phyloP scores from a whole-genome alignment of 139 green algal species.

The Astrephomene gubernaculifera region DNA sequence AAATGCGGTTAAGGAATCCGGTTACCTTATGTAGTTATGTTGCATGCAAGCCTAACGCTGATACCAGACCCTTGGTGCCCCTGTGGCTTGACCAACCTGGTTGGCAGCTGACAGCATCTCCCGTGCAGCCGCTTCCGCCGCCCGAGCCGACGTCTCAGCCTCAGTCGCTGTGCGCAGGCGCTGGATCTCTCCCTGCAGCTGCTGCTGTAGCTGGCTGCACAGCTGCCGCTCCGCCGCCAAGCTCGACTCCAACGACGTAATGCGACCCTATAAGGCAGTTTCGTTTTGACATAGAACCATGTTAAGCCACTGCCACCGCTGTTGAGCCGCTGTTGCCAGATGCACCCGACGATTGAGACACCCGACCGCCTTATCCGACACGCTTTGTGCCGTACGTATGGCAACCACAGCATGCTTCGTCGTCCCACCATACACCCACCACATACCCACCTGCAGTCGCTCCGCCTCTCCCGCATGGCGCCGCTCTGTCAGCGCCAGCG shows the following conservation, averaged over 20 bases:
- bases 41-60: no score
- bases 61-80: no score
- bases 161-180: slow-evolving; percentile 23
- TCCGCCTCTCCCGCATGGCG: slow-evolving; percentile 29
- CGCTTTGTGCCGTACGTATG: no score
- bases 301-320: no score
- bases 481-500: slow-evolving; percentile 24
- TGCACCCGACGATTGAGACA: no score
- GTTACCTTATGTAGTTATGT: no score
- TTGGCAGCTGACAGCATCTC: slow-evolving; percentile 11
- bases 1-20: no score
- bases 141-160: slow-evolving; percentile 38
- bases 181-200: slow-evolving; percentile 53
- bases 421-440: no score
- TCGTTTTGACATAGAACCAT: neutral
- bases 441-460: slow-evolving; percentile 26
- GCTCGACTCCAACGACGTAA: slow-evolving; percentile 7
- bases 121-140: slow-evolving; percentile 28
- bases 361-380: no score
- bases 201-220: slow-evolving; percentile 27
- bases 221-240: slow-evolving; percentile 43
- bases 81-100: slow-evolving; percentile 10
- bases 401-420: no score
- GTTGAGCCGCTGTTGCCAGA: no score
- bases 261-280: neutral